phyloP scores from a whole-genome alignment of 1,139 yeast genomes.

The Suhomyces yuchorum region DNA sequence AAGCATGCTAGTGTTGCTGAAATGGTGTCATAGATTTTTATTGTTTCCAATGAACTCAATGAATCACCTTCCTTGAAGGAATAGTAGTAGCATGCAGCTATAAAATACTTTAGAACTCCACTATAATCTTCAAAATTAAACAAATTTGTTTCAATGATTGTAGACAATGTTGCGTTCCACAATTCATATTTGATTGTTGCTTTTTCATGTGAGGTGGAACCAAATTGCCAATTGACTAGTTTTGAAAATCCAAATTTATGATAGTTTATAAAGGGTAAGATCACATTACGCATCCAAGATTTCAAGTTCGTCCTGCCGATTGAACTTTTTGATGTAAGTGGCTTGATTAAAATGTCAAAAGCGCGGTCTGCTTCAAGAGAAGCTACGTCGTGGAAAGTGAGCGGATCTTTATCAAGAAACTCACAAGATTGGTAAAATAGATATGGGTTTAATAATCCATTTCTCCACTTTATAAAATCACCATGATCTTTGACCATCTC shows the following conservation, averaged over 20 bases:
- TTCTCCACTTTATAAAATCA: constrained; percentile 32
- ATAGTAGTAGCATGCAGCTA: constrained; percentile 32
- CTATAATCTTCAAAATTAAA: constrained; percentile 18
- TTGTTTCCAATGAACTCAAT: constrained; percentile 32
- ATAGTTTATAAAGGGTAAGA: constrained; percentile 32
- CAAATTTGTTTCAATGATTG: constrained; percentile 18
- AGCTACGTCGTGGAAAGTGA: constrained; percentile 2
- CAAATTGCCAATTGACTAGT: constrained; percentile 31
- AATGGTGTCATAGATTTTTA: constrained; percentile 34
- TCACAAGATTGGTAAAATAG: constrained; percentile 29
- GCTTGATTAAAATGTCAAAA: constrained; percentile 28
- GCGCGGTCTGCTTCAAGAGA: constrained; percentile 13
- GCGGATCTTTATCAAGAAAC: background rate
- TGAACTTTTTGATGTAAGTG: constrained; percentile 18
- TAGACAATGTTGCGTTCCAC: constrained; percentile 29
- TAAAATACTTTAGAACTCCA: constrained; percentile 23
- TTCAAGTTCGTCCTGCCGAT: constrained; percentile 20
- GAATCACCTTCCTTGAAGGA: constrained; percentile 7
- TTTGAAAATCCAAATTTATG: constrained; percentile 27
- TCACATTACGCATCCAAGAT: constrained; percentile 33
- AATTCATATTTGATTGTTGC: constrained; percentile 23
- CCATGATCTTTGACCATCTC: constrained; percentile 17
- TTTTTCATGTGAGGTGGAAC: background rate
- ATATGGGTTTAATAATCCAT: constrained; percentile 34
- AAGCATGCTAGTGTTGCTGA: constrained; percentile 24